Conservation (phyloP, 2,329 filamentous ascomycete species). For the Ophiostoma ips region DNA sequence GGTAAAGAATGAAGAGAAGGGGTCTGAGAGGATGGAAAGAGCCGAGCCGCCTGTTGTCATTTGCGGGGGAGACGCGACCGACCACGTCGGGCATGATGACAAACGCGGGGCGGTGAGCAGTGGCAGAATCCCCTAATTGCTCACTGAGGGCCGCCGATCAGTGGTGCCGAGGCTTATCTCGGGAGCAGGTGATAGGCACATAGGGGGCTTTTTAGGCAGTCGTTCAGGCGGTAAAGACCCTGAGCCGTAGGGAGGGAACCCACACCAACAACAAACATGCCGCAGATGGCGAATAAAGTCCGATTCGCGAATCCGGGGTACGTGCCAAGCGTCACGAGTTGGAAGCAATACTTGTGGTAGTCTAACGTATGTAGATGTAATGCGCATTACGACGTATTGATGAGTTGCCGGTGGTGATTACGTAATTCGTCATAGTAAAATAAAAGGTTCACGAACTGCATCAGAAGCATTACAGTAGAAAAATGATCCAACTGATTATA, state of each 20-base stretch:
- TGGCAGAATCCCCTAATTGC: slow-evolving; percentile 1
- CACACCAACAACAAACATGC: not conserved
- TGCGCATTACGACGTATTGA: no score
- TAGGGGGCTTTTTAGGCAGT: not conserved
- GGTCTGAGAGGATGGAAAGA: not conserved
- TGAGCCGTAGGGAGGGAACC: not conserved
- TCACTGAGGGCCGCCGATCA: not conserved
- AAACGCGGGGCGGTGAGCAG: slow-evolving; percentile 5
- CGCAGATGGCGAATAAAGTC: not conserved
- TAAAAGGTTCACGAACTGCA: no score
- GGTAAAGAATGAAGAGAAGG: not conserved
- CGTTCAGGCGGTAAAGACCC: no score
- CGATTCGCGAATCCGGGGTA: not conserved
- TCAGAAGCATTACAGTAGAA: no score
- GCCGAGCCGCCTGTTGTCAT: not conserved
- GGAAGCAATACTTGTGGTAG: no score
- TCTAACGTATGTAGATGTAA: no score
- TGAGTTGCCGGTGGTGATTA: no score
- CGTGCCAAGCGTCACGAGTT: no score
- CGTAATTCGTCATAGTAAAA: no score
- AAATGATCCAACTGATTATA: no score
- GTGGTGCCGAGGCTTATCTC: slow-evolving; percentile 8
- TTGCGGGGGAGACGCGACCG: not conserved
- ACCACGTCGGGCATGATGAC: not conserved
- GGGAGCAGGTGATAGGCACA: slow-evolving; percentile 9